These are phyloP conservation scores for Retiboletus flavoniger DNA, from an alignment of 1,284 basidiomycete species.

Conservation along the genomic window DNA sequence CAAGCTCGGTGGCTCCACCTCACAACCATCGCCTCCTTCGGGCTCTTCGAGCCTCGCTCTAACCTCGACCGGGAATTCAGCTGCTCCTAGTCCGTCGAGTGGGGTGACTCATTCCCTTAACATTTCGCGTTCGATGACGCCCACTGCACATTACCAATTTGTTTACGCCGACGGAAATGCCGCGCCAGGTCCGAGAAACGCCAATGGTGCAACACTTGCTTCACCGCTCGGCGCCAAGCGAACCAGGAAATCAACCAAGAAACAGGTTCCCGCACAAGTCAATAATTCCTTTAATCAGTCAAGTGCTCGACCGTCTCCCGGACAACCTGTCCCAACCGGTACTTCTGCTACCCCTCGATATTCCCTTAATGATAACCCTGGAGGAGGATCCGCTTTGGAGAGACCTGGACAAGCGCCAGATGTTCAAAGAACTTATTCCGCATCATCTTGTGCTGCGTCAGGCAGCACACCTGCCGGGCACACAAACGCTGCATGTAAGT, in stretches of 20 bases:
- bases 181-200: slow-evolving; percentile 1
- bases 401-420: neutral
- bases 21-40: slow-evolving; percentile 26
- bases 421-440: neutral
- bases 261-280: neutral
- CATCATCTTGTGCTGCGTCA: neutral
- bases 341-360: slow-evolving; percentile 28
- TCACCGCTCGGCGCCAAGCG: slow-evolving; percentile 1
- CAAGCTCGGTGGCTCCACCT: slow-evolving; percentile 25
- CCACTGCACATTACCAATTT: slow-evolving; percentile 4
- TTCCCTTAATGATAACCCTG: slow-evolving; percentile 35
- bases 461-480: slow-evolving; percentile 3
- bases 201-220: neutral
- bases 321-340: slow-evolving; percentile 5
- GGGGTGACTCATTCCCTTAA: neutral
- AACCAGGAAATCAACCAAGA: slow-evolving; percentile 17
- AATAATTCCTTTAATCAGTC: neutral
- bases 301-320: slow-evolving; percentile 6
- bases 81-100: slow-evolving; percentile 4
- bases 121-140: slow-evolving; percentile 1
- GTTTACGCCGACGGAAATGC: slow-evolving; percentile 3
- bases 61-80: slow-evolving; percentile 7
- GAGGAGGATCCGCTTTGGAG: neutral
- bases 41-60: slow-evolving; percentile 28
- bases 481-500: slow-evolving; percentile 15